Conservation (phyloP, 441 rosid species). For the Pelargonium fulgidum region DNA sequence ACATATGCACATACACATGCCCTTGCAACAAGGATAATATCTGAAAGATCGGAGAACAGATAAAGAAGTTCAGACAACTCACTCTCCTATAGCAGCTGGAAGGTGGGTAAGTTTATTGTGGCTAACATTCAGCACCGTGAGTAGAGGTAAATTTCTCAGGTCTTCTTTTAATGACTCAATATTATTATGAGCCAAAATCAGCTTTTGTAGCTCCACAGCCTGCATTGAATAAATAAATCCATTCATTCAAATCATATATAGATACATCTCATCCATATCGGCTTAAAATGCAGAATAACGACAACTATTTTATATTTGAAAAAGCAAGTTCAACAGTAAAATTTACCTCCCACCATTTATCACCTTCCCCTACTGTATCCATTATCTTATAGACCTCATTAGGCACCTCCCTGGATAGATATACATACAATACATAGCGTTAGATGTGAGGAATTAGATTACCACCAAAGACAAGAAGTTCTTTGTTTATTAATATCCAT, state of each 20-base stretch:
- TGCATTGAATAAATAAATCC: slow-evolving; percentile 24
- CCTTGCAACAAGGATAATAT: neutral
- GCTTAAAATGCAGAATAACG: neutral
- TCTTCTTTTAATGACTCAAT: slow-evolving; percentile 72
- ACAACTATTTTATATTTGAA: neutral
- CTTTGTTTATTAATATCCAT: neutral
- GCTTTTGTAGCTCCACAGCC: slow-evolving; percentile 85
- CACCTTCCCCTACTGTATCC: slow-evolving; percentile 65
- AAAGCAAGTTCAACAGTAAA: slow-evolving; percentile 1
- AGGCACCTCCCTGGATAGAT: slow-evolving; percentile 57
- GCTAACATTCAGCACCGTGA: slow-evolving; percentile 71
- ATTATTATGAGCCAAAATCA: slow-evolving; percentile 80
- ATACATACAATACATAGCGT: slow-evolving; percentile 4
- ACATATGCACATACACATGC: slow-evolving; percentile 3
- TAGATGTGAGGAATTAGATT: neutral
- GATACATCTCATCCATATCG: neutral
- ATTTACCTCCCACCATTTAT: slow-evolving; percentile 97
- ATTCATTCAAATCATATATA: neutral
- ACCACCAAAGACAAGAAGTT: neutral
- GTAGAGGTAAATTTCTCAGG: slow-evolving; percentile 52
- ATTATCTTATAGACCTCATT: slow-evolving; percentile 52
- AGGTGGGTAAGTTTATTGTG: slow-evolving; percentile 62
- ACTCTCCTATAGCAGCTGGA: slow-evolving; percentile 89
- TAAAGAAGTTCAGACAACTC: slow-evolving; percentile 28
- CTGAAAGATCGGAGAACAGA: slow-evolving; percentile 9